These are phyloP conservation scores for Xylaria sp. DNA, from an alignment of 2,329 filamentous ascomycete genomes.

Conservation along the genomic window DNA sequence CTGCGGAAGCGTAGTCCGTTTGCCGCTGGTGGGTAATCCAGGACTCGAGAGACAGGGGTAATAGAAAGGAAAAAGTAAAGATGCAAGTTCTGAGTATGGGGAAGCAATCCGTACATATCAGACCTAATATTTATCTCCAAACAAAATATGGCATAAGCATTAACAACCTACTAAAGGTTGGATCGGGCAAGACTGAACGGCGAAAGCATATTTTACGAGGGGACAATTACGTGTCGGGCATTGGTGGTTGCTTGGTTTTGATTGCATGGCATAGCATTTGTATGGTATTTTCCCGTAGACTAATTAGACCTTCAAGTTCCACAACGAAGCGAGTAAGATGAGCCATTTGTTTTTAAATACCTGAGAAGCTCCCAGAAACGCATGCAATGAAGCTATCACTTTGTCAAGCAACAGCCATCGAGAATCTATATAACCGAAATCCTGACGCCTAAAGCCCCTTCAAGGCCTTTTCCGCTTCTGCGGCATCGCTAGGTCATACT, in stretches of 20 bases:
- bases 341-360: slow-evolving; percentile 1
- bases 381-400: slow-evolving; percentile 7
- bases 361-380: neutral
- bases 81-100: neutral
- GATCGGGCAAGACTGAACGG: neutral
- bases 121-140: neutral
- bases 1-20: slow-evolving; percentile 52
- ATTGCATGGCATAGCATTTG: slow-evolving; percentile 12
- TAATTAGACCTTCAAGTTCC: neutral
- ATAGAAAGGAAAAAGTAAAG: neutral
- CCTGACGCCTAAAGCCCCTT: slow-evolving; percentile 30
- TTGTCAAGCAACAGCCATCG: slow-evolving; percentile 13
- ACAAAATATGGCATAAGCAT: neutral
- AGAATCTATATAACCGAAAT: slow-evolving; percentile 27
- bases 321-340: neutral
- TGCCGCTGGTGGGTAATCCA: slow-evolving; percentile 43
- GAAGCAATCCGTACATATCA: neutral
- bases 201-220: neutral
- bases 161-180: neutral
- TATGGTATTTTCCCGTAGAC: neutral
- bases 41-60: too few relatives aligned
- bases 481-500: slow-evolving; percentile 8
- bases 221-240: neutral
- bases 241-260: slow-evolving; percentile 3
- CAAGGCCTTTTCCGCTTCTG: slow-evolving; percentile 8